Evolutionary conservation across 2,329 filamentous ascomycete species (phyloP).

Genomic region (Colletotrichum sansevieriae): DNA sequence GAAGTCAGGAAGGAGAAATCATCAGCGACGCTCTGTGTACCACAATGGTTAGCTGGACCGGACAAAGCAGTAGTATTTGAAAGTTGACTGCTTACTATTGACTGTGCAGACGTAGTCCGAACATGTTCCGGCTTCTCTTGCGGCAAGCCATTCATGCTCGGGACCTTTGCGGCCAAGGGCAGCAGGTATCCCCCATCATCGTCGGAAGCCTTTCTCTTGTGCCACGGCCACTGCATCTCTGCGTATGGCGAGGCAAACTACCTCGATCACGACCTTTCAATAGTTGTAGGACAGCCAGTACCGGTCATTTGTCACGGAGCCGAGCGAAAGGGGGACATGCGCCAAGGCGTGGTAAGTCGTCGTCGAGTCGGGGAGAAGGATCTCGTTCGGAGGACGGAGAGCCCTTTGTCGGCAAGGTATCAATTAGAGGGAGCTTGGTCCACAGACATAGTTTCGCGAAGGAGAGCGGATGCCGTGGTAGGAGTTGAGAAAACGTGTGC

Average conservation of each 20-base stretch:
- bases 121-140: constrained; percentile 54
- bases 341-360: constrained; percentile 28
- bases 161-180: constrained; percentile 49
- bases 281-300: constrained; percentile 21
- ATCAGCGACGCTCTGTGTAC: constrained; percentile 65
- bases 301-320: constrained; percentile 38
- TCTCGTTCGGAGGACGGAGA: constrained; percentile 21
- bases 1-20: constrained; percentile 78
- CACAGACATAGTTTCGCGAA: constrained; percentile 37
- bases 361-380: constrained; percentile 18
- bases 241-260: constrained; percentile 30
- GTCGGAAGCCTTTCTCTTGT: constrained; percentile 50
- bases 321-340: constrained; percentile 38
- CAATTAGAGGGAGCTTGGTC: constrained; percentile 30
- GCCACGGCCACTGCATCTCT: constrained; percentile 55
- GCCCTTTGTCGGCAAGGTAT: constrained; percentile 33
- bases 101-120: constrained; percentile 68
- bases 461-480: constrained; percentile 27
- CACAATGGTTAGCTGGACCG: neutral
- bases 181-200: constrained; percentile 49
- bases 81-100: constrained; percentile 59
- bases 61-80: neutral
- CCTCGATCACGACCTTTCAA: constrained; percentile 39
- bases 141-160: constrained; percentile 50
- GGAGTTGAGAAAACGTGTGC: constrained; percentile 40